Evolutionary conservation across 2,329 filamentous ascomycete genomes (phyloP), one percentile per base, ranked within the genome.

Genomic region (Botrytis aclada): DNA sequence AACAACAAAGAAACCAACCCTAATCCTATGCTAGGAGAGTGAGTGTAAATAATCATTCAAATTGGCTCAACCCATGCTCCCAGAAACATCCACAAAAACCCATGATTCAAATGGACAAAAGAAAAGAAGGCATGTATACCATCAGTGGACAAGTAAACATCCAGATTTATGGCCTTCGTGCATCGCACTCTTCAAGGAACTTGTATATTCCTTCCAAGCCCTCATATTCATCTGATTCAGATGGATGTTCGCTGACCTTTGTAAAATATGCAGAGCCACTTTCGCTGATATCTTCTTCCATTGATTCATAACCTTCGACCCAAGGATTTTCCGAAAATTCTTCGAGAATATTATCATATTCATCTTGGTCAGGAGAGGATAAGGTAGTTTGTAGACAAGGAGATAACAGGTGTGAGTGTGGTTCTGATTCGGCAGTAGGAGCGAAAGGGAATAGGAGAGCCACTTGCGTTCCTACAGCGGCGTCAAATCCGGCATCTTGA

Each of bases 371-470:
- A 32, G 47, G 65, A 25, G 65, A 69, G 22, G 65, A 51, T 6
- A 51, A 56, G 16, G 47, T 56, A 32, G 65, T 69, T 69, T 69
- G 65, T 43, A 69, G n/a, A 78, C 14, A 79, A 78, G 12, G 78
- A 79, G 20, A 79, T 61, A 6, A 71, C 54, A 74, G 79, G 43
- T 79, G 20, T 22, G 63, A 66, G 47, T 20, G 32, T 43, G 34
- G 20, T 54, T 54, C 69, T 32, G 25, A 60, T 62, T 88, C 82
- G 41, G 85, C 83, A 64, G 84, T 89, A 0, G 95, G 92, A 0
- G 95, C 95, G 79, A 94, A 97, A 0, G 95, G 95, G 78, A 97
- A 98, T 61, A 90, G 87, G 32, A 98, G 86, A 8, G 94, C 93
- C 76, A 96, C 87, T 2, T 92, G 86, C 1, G 90, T 89, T 14